Evolutionary conservation across 176 grass and related monocot genomes (phyloP), one percentile per base, ranked within the genome.

Genomic region (Phragmites australis): DNA sequence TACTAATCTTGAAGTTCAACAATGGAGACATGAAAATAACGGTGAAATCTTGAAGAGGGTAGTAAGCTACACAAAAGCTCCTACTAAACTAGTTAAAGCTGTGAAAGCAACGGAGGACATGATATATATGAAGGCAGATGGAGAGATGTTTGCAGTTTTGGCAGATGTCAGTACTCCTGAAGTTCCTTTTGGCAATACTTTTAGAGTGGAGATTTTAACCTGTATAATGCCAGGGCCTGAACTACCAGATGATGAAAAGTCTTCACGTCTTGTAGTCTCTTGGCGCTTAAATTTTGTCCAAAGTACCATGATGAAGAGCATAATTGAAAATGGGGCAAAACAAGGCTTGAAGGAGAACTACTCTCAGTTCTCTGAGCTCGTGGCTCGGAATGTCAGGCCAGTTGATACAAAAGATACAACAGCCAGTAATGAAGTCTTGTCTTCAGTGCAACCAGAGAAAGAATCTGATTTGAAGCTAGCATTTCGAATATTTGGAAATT

Each of bases 231-330:
- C 88, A 81, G 92, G 95, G 48, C 92, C 92, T 81, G 92, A 89
- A 43, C 67, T 93, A 64, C 65, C 41, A 47, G 83, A 85, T 23
- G 83, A 91, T 65, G 81, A 87, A 72, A 90, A 80, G 49, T 89
- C 88, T 18, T 82, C 92, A 41, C 84, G 30, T 37, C 86, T 98
- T 79, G 84, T 89, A 27, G 66, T 98, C 56, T 98, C 95, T 56
- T 98, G 95, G 95, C 81, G 78, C 62, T 5, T 79, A 37, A 98
- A 98, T 82, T 98, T 94, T 74, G 32, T 94, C 44, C 92, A 93
- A 84, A 94, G 95, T 77, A 98, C 95, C 40, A 98, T 98, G 92
- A 98, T 98, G 95, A 98, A 93, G 86, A 44, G 81, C 76, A 89
- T 98, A 86, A 84, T 98, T 42, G 95, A 98, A 91, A 94, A 88